These are phyloP conservation scores for Aspergillus steynii DNA, from an alignment of 495 filamentous ascomycete species.

Conservation along the genomic window DNA sequence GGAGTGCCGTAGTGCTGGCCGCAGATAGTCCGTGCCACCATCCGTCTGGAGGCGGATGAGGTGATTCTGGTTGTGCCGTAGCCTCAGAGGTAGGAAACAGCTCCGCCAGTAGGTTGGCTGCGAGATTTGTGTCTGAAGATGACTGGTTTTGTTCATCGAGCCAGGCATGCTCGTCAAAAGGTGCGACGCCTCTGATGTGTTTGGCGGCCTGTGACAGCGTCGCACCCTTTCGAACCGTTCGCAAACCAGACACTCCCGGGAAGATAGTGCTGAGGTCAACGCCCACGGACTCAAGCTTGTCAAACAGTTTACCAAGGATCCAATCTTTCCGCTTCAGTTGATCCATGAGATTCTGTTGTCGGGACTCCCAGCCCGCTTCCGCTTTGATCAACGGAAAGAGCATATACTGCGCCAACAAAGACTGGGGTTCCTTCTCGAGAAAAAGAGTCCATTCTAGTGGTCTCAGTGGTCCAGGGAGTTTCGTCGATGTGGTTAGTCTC, in stretches of 20 bases:
- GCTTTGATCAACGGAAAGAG: constrained; percentile 68
- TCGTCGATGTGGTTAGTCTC: constrained; percentile 57
- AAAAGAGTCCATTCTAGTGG: constrained; percentile 70
- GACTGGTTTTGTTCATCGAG: constrained; percentile 25
- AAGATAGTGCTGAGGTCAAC: constrained; percentile 70
- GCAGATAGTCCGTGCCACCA: constrained; percentile 43
- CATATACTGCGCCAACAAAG: constrained; percentile 58
- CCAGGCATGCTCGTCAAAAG: constrained; percentile 49
- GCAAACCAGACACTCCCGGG: constrained; percentile 57
- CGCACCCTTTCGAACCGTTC: constrained; percentile 31
- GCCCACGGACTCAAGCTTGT: constrained; percentile 72
- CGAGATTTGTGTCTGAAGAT: constrained; percentile 20
- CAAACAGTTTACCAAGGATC: constrained; percentile 71
- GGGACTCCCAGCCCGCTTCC: constrained; percentile 48
- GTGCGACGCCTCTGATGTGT: constrained; percentile 45
- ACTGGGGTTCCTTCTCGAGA: constrained; percentile 55
- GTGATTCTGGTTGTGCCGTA: constrained; percentile 5
- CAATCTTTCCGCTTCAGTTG: constrained; percentile 75
- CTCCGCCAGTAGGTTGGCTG: constrained; percentile 30
- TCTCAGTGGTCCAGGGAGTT: constrained; percentile 65
- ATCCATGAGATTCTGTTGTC: constrained; percentile 57
- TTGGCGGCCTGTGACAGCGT: constrained; percentile 38
- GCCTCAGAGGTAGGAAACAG: constrained; percentile 14
- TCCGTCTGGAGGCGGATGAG: constrained; percentile 23
- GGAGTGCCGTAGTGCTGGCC: constrained; percentile 6